These are phyloP conservation scores for Myxozyma vanderwaltii DNA, from an alignment of 805 yeast genomes.

Conservation along the genomic window DNA sequence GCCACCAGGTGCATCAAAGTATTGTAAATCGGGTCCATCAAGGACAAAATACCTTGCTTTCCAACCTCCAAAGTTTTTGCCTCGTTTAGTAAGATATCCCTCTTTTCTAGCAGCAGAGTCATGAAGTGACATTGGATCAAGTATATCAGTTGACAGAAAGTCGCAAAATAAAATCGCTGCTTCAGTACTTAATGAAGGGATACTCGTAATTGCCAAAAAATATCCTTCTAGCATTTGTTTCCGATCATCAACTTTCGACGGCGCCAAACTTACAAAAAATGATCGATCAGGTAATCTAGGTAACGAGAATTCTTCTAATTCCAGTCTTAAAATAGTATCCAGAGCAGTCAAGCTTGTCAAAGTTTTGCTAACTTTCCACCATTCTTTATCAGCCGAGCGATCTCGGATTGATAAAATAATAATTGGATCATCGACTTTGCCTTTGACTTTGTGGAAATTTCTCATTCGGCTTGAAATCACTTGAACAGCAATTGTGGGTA, in stretches of 20 bases:
- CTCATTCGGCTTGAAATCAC: constrained; percentile 41
- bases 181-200: constrained; percentile 60
- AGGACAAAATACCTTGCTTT: constrained; percentile 68
- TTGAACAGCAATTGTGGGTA: constrained; percentile 36
- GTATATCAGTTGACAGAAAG: constrained; percentile 67
- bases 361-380: constrained; percentile 74
- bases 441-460: constrained; percentile 32
- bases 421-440: constrained; percentile 57
- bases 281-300: constrained; percentile 67
- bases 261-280: constrained; percentile 60
- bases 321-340: constrained; percentile 59
- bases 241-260: constrained; percentile 65
- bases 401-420: constrained; percentile 67
- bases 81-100: constrained; percentile 65
- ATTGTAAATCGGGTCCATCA: constrained; percentile 58
- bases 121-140: constrained; percentile 51
- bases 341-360: constrained; percentile 61
- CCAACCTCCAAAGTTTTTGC: constrained; percentile 71
- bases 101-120: constrained; percentile 57
- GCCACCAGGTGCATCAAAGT: constrained; percentile 62
- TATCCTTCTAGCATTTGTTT: constrained; percentile 58
- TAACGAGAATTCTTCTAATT: constrained; percentile 49
- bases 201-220: constrained; percentile 56
- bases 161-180: constrained; percentile 59
- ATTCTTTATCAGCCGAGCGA: constrained; percentile 59